These are phyloP conservation scores for Volvariella surrecta DNA, from an alignment of 1,284 basidiomycete genomes.

Conservation along the genomic window DNA sequence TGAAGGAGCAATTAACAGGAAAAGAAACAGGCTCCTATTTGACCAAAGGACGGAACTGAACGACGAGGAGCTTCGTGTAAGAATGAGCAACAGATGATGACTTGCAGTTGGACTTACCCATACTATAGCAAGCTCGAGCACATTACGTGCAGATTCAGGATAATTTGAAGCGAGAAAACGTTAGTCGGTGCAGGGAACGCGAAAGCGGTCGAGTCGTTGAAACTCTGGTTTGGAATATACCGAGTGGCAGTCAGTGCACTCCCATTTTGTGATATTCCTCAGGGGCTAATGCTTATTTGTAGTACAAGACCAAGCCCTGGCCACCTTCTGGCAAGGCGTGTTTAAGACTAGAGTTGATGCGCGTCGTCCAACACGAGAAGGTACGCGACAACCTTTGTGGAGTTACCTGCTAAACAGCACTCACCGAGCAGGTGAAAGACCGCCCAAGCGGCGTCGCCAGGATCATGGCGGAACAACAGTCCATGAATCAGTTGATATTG, in stretches of 20 bases:
- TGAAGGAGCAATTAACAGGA: constrained; percentile 11
- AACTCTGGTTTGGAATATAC: constrained; percentile 61
- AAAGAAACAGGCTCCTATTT: constrained; percentile 35
- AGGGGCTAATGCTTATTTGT: constrained; percentile 6
- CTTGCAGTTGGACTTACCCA: no score
- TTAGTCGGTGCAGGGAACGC: constrained; percentile 48
- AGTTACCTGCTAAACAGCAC: no score
- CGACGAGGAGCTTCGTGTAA: constrained; percentile 68
- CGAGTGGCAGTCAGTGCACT: constrained; percentile 44
- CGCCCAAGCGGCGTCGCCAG: constrained; percentile 1
- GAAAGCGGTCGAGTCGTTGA: constrained; percentile 45
- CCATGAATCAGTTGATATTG: neutral
- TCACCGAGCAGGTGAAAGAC: neutral
- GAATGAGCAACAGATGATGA: neutral
- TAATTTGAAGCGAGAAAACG: constrained; percentile 38
- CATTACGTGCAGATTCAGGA: constrained; percentile 60
- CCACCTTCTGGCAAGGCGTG: constrained; percentile 65
- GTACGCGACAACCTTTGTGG: no score
- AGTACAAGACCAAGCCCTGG: constrained; percentile 59
- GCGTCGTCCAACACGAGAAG: neutral
- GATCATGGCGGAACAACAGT: neutral
- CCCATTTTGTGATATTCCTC: neutral
- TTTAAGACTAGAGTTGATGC: constrained; percentile 58
- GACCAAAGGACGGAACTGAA: constrained; percentile 69
- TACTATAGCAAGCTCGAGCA: constrained; percentile 45